These are phyloP conservation scores for Didymella glomerata DNA, from an alignment of 2,329 filamentous ascomycete species.

Conservation along the genomic window DNA sequence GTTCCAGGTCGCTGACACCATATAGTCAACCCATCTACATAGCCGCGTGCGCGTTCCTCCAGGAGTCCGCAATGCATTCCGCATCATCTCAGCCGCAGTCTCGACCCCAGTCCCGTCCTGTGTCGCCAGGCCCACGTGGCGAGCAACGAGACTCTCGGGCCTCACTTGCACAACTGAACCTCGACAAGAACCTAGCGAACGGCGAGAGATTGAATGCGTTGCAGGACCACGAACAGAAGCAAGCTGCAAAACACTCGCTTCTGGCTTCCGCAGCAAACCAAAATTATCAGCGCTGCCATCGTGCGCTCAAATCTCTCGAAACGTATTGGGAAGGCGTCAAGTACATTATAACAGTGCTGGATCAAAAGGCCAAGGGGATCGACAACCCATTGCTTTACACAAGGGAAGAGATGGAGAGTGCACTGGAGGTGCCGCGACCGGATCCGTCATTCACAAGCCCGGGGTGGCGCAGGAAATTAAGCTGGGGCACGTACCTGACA, in stretches of 20 bases:
- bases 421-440: slow-evolving; percentile 63
- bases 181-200: slow-evolving; percentile 20
- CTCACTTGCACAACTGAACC: slow-evolving; percentile 6
- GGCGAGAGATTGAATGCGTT: slow-evolving; percentile 24
- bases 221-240: slow-evolving; percentile 50
- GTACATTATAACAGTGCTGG: slow-evolving; percentile 85
- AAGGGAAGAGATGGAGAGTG: slow-evolving; percentile 79
- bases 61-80: slow-evolving; percentile 78
- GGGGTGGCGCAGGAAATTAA: slow-evolving; percentile 59
- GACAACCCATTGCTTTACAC: slow-evolving; percentile 75
- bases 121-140: slow-evolving; percentile 8
- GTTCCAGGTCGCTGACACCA: slow-evolving; percentile 25
- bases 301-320: slow-evolving; percentile 81
- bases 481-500: slow-evolving; percentile 55
- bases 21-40: slow-evolving; percentile 91
- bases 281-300: slow-evolving; percentile 88
- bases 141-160: slow-evolving; percentile 12
- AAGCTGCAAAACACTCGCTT: slow-evolving; percentile 73
- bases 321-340: slow-evolving; percentile 86
- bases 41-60: slow-evolving; percentile 85
- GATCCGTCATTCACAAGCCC: slow-evolving; percentile 61
- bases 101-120: slow-evolving; percentile 53
- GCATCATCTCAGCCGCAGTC: slow-evolving; percentile 70
- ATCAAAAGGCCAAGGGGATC: slow-evolving; percentile 87
- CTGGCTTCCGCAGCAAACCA: slow-evolving; percentile 83